phyloP scores from a whole-genome alignment of 441 rosid genomes.

The Viola pubescens region DNA sequence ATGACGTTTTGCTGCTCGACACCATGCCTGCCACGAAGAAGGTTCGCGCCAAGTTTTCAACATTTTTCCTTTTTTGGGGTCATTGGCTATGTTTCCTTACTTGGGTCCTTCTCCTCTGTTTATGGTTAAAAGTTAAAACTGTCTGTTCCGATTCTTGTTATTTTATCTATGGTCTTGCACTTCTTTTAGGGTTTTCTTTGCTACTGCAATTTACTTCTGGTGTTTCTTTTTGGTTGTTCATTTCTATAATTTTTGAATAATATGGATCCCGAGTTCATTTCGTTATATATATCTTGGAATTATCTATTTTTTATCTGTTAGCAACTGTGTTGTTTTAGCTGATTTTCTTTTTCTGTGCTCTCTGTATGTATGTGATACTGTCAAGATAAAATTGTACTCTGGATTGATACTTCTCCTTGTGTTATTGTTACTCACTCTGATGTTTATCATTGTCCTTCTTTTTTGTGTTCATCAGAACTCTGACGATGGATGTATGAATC shows the following conservation, averaged over 20 bases:
- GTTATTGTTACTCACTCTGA: not conserved
- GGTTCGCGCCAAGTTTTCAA: not conserved
- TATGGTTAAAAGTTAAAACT: too few relatives aligned
- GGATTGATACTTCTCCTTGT: not conserved
- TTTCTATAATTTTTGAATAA: too few relatives aligned
- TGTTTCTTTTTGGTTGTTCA: not conserved
- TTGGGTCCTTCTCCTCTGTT: too few relatives aligned
- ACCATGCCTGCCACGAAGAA: not conserved
- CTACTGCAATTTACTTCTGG: not conserved
- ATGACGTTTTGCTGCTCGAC: not conserved
- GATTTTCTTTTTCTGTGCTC: too few relatives aligned
- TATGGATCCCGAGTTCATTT: too few relatives aligned
- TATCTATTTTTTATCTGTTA: too few relatives aligned
- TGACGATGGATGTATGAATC: slow-evolving; percentile 33
- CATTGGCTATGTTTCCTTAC: too few relatives aligned
- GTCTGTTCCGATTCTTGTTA: not conserved
- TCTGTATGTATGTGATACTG: too few relatives aligned
- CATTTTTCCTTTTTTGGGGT: not conserved
- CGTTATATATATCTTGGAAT: too few relatives aligned
- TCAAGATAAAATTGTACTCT: not conserved
- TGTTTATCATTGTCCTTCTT: not conserved
- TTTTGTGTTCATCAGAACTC: slow-evolving; percentile 35
- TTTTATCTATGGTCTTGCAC: not conserved
- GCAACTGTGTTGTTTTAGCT: too few relatives aligned
- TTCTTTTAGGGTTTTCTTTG: not conserved